Conservation (phyloP, 2,329 filamentous ascomycete species). For the Talaromyces amestolkiae region DNA sequence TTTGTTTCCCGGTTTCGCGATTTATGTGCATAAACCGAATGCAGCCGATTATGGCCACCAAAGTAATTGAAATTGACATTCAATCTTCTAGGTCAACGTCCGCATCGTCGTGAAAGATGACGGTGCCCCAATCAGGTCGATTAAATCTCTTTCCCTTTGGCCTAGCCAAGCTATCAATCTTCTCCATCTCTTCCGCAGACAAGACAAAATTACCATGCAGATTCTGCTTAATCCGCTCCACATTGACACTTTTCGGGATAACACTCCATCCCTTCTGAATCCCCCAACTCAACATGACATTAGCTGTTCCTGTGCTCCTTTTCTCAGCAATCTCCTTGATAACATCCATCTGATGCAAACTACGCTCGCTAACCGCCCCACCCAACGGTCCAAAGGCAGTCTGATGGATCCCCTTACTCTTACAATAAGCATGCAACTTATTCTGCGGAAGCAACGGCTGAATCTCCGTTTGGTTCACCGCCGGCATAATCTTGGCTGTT, state of each 20-base stretch:
- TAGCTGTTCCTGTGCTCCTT: slow-evolving; percentile 57
- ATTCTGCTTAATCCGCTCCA: slow-evolving; percentile 47
- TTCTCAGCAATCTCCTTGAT: slow-evolving; percentile 58
- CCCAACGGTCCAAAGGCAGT: slow-evolving; percentile 50
- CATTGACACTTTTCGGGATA: slow-evolving; percentile 52
- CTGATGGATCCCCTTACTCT: slow-evolving; percentile 35
- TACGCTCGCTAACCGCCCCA: slow-evolving; percentile 66
- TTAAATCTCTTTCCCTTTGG: slow-evolving; percentile 25
- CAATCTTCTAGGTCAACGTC: slow-evolving; percentile 27
- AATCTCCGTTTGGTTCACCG: slow-evolving; percentile 36
- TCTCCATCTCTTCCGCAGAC: slow-evolving; percentile 18
- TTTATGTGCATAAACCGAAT: not conserved
- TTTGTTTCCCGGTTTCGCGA: not conserved
- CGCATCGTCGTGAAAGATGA: slow-evolving; percentile 26
- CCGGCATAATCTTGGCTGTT: slow-evolving; percentile 28
- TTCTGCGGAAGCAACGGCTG: slow-evolving; percentile 35
- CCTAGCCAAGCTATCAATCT: slow-evolving; percentile 21
- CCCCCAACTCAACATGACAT: slow-evolving; percentile 55
- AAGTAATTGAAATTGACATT: not conserved
- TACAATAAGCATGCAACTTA: slow-evolving; percentile 33
- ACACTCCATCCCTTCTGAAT: slow-evolving; percentile 48
- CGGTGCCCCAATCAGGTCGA: slow-evolving; percentile 25
- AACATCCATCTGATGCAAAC: slow-evolving; percentile 44
- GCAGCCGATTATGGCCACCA: not conserved
- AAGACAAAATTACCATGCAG: slow-evolving; percentile 36